phyloP scores from a whole-genome alignment of 805 yeast genomes.

The Barnettozyma pratensis region DNA sequence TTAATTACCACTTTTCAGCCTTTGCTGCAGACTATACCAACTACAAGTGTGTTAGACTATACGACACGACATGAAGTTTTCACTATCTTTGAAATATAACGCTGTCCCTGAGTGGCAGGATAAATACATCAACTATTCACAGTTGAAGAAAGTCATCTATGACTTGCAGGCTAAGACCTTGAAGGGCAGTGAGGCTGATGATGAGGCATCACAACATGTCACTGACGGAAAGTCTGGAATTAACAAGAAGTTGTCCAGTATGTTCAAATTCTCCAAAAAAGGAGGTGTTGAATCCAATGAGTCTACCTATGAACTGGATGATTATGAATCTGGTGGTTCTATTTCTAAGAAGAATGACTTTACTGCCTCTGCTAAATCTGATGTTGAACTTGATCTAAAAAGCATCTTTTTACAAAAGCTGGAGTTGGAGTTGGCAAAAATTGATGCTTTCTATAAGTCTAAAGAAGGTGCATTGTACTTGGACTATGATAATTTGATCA shows the following conservation, averaged over 20 bases:
- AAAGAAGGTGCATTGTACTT: conserved; percentile 42
- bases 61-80: conserved; percentile 51
- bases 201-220: background rate
- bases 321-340: conserved; percentile 9
- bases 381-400: conserved; percentile 28
- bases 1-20: background rate
- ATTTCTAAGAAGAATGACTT: background rate
- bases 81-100: conserved; percentile 59
- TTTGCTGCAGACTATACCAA: background rate
- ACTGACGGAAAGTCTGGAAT: conserved; percentile 2
- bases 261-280: conserved; percentile 1
- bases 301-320: conserved; percentile 23
- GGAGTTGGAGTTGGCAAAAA: conserved; percentile 42
- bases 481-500: conserved; percentile 40
- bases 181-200: conserved; percentile 5
- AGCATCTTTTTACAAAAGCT: conserved; percentile 43
- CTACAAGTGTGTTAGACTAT: no score
- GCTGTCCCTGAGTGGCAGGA: conserved; percentile 87
- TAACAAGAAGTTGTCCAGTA: conserved; percentile 7
- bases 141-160: conserved; percentile 52
- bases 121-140: conserved; percentile 66
- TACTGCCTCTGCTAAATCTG: background rate
- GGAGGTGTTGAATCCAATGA: background rate
- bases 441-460: conserved; percentile 45
- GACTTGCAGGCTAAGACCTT: conserved; percentile 41